Evolutionary conservation across 768 basidiomycete genomes (phyloP).

Genomic region (Xanthoconium stramineum): DNA sequence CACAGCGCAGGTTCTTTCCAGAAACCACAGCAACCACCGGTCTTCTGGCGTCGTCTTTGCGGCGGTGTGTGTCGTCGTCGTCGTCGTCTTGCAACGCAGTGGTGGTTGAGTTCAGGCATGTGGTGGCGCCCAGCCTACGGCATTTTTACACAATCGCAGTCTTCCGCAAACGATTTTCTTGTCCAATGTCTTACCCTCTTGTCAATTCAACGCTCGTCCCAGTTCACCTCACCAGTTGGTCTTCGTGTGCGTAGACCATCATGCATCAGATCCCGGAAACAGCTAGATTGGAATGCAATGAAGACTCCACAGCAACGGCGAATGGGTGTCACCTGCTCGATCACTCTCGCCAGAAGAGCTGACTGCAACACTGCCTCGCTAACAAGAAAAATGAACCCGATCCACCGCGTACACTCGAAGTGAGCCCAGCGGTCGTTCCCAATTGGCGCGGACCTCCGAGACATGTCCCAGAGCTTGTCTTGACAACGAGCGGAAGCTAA

Average conservation of each 20-base stretch:
- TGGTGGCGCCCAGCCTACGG: constrained; percentile 11
- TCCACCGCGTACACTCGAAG: neutral
- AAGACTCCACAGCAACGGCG: neutral
- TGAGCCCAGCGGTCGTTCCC: neutral
- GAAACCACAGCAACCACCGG: neutral
- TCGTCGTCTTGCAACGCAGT: neutral
- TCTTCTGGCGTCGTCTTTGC: neutral
- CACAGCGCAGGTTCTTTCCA: neutral
- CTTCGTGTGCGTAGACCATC: no score
- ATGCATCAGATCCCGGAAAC: no score
- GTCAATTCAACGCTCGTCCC: neutral
- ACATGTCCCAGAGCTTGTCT: no score
- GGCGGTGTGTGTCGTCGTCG: neutral
- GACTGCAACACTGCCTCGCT: neutral
- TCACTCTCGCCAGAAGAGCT: neutral
- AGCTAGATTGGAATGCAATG: no score
- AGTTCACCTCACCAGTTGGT: neutral
- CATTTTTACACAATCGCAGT: neutral
- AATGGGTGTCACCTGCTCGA: neutral
- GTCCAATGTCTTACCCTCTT: neutral
- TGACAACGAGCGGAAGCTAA: no score
- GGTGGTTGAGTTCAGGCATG: neutral
- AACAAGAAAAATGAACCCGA: neutral
- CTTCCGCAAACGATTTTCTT: neutral
- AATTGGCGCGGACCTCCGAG: neutral